These are phyloP conservation scores for Podospora comata DNA, from an alignment of 495 filamentous ascomycete genomes.

Conservation along the genomic window DNA sequence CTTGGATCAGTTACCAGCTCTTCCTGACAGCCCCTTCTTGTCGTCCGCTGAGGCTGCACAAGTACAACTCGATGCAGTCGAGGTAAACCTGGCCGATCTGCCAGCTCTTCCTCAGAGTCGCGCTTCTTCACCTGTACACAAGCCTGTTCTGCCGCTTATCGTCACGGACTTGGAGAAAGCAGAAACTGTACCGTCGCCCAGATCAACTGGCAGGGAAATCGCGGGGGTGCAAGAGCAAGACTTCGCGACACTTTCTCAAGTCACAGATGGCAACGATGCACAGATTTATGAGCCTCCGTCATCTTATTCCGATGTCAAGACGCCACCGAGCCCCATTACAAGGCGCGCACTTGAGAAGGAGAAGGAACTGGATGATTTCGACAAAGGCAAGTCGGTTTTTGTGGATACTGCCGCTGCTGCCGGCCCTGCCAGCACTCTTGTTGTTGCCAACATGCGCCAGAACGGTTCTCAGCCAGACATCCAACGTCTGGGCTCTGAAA, in stretches of 20 bases:
- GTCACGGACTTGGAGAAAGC: neutral
- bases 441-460: slow-evolving; percentile 27
- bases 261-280: neutral
- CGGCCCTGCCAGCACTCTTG: slow-evolving; percentile 23
- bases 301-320: slow-evolving; percentile 14
- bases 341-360: slow-evolving; percentile 8
- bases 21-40: neutral
- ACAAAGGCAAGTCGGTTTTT: slow-evolving; percentile 11
- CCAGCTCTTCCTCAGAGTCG: slow-evolving; percentile 21
- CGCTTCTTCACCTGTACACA: slow-evolving; percentile 11
- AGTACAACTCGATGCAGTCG: neutral
- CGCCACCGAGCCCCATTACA: slow-evolving; percentile 10
- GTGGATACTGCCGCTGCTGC: slow-evolving; percentile 9
- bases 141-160: neutral
- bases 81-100: neutral
- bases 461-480: slow-evolving; percentile 16
- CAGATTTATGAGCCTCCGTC: neutral
- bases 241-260: slow-evolving; percentile 3
- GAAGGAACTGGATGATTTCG: slow-evolving; percentile 6
- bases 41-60: neutral
- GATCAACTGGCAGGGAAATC: neutral
- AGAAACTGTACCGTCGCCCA: neutral
- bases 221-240: slow-evolving; percentile 14
- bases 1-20: neutral
- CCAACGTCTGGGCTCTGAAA: slow-evolving; percentile 15